A percentile compares a stretch with the other conserved stretches of the same genome.
Conservation (phyloP, 176 grass and related monocot species). For the Bothriochloa decipiens region DNA sequence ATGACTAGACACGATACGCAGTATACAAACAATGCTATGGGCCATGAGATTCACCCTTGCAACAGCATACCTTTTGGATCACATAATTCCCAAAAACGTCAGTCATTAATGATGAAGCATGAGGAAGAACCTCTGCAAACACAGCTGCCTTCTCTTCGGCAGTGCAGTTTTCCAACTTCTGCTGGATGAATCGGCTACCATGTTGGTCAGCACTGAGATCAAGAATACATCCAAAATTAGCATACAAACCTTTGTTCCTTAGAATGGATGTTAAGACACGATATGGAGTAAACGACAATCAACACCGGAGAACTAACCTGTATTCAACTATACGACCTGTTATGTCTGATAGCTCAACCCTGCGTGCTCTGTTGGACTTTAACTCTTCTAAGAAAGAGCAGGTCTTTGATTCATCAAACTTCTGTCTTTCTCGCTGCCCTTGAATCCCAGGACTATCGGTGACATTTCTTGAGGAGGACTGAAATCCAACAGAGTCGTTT, state of each 20-base stretch:
- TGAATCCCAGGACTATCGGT: slow-evolving; percentile 56
- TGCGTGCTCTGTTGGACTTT: slow-evolving; percentile 72
- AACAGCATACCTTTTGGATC: slow-evolving; percentile 86
- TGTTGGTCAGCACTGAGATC: slow-evolving; percentile 89
- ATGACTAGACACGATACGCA: background rate
- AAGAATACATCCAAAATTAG: slow-evolving; percentile 35
- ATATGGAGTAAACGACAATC: slow-evolving; percentile 25
- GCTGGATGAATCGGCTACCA: slow-evolving; percentile 99
- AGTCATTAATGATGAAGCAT: slow-evolving; percentile 84
- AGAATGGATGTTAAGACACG: slow-evolving; percentile 18
- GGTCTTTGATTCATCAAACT: slow-evolving; percentile 67
- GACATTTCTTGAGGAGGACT: slow-evolving; percentile 50
- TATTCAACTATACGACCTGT: slow-evolving; percentile 80
- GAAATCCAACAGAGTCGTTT: slow-evolving; percentile 67
- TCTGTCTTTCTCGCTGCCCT: slow-evolving; percentile 61
- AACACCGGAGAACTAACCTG: slow-evolving; percentile 64
- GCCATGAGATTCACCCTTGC: slow-evolving; percentile 23
- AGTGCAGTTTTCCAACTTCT: slow-evolving; percentile 92
- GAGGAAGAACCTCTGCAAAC: slow-evolving; percentile 87
- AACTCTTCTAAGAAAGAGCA: slow-evolving; percentile 90
- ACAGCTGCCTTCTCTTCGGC: slow-evolving; percentile 87
- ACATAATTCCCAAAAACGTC: slow-evolving; percentile 99
- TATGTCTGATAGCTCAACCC: slow-evolving; percentile 88
- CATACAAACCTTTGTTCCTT: background rate
- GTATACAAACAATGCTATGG: background rate